Evolutionary conservation across 805 yeast species (phyloP), one percentile per base, ranked within the genome.

Genomic region (Hanseniaspora pseudoguilliermondii): DNA sequence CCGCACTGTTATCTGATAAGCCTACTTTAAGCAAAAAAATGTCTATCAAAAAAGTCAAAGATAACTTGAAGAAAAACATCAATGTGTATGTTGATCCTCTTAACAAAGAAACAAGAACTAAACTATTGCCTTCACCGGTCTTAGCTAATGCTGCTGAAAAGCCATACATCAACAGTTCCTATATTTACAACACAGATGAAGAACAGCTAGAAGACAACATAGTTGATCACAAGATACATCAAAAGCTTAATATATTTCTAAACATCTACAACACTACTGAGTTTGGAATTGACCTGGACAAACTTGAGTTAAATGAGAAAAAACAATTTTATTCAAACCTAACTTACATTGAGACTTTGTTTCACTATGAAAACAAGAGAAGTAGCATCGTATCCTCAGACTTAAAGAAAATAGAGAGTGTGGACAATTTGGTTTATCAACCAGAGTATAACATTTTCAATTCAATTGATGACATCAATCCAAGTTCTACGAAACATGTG

Each of bases 401-500:
- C 23, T 25, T 48, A 3, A n/a, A 25, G n/a, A 48, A 48, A 29
- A 25, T 48, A 10, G 36, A 48, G 27, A n/a, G 9, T 16, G 13
- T 49, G 25, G 60, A 57, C 15, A 23, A 18, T 10, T 40, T 49
- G 8, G 27, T 55, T 21, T 46, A 50, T n/a, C 58, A 57, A 25
- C 46, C 49, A 1, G 39, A 49, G 15, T 63, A 59, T 41, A 58
- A 62, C 47, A 61, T 63, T 43, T 62, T 63, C 40, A 47, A 60
- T 20, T 55, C 57, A 36, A 52, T 54, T 10, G 62, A 60, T 23
- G 64, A 63, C 15, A 59, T 70, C 40, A 68, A 60, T 16, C 71
- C 71, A 16, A 63, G 62, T 0, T 69, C 73, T 9, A 62, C 70
- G 5, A 61, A 72, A 47, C 68, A 66, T 41, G 71, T 69, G 5